These are phyloP conservation scores for Linnemannia exigua DNA, from an alignment of 192 early-diverging fungal genomes.

Conservation along the genomic window DNA sequence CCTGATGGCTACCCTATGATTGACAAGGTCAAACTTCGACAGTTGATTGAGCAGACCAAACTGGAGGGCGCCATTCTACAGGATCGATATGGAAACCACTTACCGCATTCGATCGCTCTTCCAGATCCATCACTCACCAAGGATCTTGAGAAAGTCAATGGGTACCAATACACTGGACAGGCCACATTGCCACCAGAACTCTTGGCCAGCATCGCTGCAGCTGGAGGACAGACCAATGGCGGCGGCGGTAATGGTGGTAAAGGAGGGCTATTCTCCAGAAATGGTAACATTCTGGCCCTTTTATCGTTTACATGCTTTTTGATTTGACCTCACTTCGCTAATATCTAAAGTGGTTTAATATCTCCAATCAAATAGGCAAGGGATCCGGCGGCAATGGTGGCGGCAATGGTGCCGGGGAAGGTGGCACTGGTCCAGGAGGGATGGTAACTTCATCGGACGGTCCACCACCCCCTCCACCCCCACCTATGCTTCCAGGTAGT, in stretches of 20 bases:
- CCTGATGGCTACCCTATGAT: slow-evolving; percentile 29
- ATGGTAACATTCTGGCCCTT: slow-evolving; percentile 6
- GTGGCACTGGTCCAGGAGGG: background rate
- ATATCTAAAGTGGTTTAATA: background rate
- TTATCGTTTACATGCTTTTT: background rate
- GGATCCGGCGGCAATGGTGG: slow-evolving; percentile 2
- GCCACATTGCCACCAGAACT: slow-evolving; percentile 7
- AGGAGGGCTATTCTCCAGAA: slow-evolving; percentile 16
- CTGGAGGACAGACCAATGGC: background rate
- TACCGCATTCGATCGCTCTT: slow-evolving; percentile 19
- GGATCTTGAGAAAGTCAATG: slow-evolving; percentile 40
- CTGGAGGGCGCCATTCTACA: slow-evolving; percentile 52
- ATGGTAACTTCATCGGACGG: slow-evolving; percentile 11
- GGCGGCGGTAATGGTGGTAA: background rate
- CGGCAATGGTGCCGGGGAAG: background rate
- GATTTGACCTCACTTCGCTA: background rate
- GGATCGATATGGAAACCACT: slow-evolving; percentile 43
- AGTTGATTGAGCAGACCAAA: slow-evolving; percentile 49
- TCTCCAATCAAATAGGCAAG: background rate
- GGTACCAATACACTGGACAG: slow-evolving; percentile 27
- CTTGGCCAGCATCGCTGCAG: slow-evolving; percentile 5
- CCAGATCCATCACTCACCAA: slow-evolving; percentile 28
- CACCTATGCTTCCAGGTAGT: slow-evolving; percentile 19
- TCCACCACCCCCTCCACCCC: slow-evolving; percentile 51
- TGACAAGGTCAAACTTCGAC: slow-evolving; percentile 45